A percentile compares a stretch with the other conserved stretches of the same genome.
Evolutionary conservation across 2,329 filamentous ascomycete genomes (phyloP).

Genomic region (Diaporthe longicolla): DNA sequence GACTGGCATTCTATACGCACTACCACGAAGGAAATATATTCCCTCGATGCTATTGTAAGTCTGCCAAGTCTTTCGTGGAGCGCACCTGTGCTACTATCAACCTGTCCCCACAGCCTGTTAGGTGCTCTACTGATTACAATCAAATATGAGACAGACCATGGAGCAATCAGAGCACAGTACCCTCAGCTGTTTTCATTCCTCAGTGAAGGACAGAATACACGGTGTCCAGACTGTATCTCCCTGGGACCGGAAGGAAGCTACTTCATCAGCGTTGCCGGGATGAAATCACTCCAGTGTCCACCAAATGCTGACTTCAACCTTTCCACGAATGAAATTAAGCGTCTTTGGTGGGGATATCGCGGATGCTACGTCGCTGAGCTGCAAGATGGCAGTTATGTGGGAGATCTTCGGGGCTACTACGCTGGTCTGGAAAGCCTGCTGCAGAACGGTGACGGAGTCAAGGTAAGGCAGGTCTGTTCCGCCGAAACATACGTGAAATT

Average conservation of each 20-base stretch:
- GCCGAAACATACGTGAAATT: no score
- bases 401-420: not conserved
- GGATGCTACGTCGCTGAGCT: not conserved
- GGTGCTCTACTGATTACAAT: not conserved
- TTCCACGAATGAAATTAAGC: not conserved
- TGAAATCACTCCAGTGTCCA: not conserved
- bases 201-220: not conserved
- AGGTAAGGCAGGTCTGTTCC: not conserved
- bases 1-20: not conserved
- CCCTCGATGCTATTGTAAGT: slow-evolving; percentile 2
- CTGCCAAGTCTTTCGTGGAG: not conserved
- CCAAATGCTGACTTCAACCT: not conserved
- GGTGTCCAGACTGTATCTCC: not conserved
- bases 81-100: no score
- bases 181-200: not conserved
- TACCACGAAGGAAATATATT: not conserved
- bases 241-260: not conserved
- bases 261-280: not conserved
- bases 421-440: not conserved
- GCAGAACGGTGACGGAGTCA: not conserved
- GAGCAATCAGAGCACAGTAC: not conserved
- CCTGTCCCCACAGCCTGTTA: not conserved
- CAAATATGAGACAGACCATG: not conserved
- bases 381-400: not conserved
- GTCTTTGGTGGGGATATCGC: not conserved